Base-by-base conservation (phyloP, 208 protist species). In the Tritrichomonas musculus region DNA sequence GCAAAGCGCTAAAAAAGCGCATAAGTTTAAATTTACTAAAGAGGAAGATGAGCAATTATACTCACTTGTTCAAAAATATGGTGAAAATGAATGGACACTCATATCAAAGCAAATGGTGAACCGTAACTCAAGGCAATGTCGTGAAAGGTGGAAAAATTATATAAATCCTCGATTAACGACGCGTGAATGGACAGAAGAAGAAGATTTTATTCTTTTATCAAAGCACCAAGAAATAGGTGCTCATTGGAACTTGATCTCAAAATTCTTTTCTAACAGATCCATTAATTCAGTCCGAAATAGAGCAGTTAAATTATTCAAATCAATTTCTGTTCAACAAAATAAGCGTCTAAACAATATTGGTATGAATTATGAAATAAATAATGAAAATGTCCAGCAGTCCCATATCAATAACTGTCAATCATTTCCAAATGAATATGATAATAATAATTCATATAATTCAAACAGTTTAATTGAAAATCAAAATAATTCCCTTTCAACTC, bases 131-230 rank as follows among this genome's bases (percentile, higher is more conserved):
- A 82, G 73, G 30, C 73, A 82, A 53, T 82, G 73, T 50, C 4
- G 73, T 53, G 73, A 82, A 53, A 82, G 73, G 41, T 82, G 73
- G 73, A 47, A 82, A n/a, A 82, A 82, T 82, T 82, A 82, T 41
- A 47, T 82, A 53, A 36, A 82, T 82, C 73, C 73, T 53, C 25
- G 14, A 50, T 82, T 82, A 53, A 25, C 25, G 41, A 82, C 47
- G 41, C 39, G 41, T 30, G 41, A 20, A 50, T 82, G 73, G 73
- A 82, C 73, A 22, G 39, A 33, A 33, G 73, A 82, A 82, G 73
- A 82, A 82, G 73, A 82, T 53, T 20, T 53, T 20, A 14, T 82
- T n/a, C 41, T 82, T 30, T n/a, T 50, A 50, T 33, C 47, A 30
- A 82, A 82, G 50, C 30, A 82, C 14, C 25, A 47, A 82, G 73